phyloP scores from a whole-genome alignment of 2,329 filamentous ascomycete genomes.

The Colletotrichum lini region DNA sequence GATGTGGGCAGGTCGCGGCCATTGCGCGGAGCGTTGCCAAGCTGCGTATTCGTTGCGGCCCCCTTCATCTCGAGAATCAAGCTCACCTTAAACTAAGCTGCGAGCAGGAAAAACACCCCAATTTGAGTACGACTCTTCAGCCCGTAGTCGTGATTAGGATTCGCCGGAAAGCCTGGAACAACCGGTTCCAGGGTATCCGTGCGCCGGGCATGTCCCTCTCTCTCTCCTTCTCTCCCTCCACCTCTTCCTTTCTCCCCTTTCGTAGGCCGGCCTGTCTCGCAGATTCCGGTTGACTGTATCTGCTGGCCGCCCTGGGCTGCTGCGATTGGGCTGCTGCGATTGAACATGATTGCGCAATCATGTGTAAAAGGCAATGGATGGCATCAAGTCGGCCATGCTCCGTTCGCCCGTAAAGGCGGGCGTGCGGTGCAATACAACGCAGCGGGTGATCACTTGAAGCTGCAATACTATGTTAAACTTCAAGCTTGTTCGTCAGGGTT shows the following conservation, averaged over 20 bases:
- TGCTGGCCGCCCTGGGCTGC: neutral
- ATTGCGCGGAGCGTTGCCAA: slow-evolving; percentile 3
- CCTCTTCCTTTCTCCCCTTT: neutral
- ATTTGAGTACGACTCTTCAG: slow-evolving; percentile 22
- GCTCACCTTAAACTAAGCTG: neutral
- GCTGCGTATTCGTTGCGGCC: slow-evolving; percentile 29
- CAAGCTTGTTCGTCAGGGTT: neutral
- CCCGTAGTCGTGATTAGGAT: neutral
- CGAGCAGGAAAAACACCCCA: slow-evolving; percentile 7
- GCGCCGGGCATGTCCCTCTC: neutral
- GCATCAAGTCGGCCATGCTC: neutral
- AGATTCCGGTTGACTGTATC: too few relatives aligned
- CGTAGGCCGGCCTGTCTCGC: too few relatives aligned
- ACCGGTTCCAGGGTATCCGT: neutral
- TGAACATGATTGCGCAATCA: slow-evolving; percentile 16
- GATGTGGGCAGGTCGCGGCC: slow-evolving; percentile 25
- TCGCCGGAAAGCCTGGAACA: neutral
- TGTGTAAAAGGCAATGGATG: neutral
- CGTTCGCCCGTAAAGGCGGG: neutral
- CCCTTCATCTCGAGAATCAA: slow-evolving; percentile 26
- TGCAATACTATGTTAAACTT: slow-evolving; percentile 6
- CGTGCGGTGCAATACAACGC: too few relatives aligned
- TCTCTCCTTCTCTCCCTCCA: too few relatives aligned
- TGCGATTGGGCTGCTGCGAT: slow-evolving; percentile 17
- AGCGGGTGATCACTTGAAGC: neutral